A percentile compares a stretch with the other conserved stretches of the same genome.
Evolutionary conservation across 768 basidiomycete species (phyloP).

Genomic region (Chalciporus piperatus): DNA sequence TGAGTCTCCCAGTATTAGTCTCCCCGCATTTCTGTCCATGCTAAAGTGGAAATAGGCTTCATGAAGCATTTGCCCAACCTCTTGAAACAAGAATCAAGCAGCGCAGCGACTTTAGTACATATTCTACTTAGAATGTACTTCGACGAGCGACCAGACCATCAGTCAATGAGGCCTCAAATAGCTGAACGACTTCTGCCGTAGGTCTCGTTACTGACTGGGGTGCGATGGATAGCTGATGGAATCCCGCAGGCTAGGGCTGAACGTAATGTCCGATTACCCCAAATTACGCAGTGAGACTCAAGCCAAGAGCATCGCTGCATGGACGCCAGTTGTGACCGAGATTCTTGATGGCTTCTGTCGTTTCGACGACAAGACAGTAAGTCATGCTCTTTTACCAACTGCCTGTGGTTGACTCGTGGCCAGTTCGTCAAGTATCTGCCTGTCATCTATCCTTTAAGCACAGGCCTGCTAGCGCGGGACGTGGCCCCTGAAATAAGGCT

Average conservation of each 20-base stretch:
- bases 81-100: constrained; percentile 96
- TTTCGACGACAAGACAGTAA: constrained; percentile 88
- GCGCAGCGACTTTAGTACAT: constrained; percentile 91
- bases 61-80: constrained; percentile 99
- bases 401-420: constrained; percentile 4
- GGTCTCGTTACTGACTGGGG: constrained; percentile 17
- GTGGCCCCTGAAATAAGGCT: constrained; percentile 80
- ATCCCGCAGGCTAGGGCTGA: constrained; percentile 69
- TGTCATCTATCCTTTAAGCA: constrained; percentile 86
- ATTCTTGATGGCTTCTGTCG: constrained; percentile 86
- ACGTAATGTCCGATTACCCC: constrained; percentile 88
- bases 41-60: constrained; percentile 62
- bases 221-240: not conserved
- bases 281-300: constrained; percentile 88
- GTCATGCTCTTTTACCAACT: constrained; percentile 29
- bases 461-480: constrained; percentile 81
- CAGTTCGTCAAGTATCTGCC: constrained; percentile 89
- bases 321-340: constrained; percentile 99
- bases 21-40: not conserved
- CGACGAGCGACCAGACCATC: constrained; percentile 85
- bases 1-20: constrained; percentile 43
- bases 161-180: constrained; percentile 78
- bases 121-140: constrained; percentile 92
- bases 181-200: constrained; percentile 70
- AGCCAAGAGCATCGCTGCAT: constrained; percentile 91